Base-by-base conservation (phyloP, 306 rosid species). In the Psophocarpus tetragonolobus region DNA sequence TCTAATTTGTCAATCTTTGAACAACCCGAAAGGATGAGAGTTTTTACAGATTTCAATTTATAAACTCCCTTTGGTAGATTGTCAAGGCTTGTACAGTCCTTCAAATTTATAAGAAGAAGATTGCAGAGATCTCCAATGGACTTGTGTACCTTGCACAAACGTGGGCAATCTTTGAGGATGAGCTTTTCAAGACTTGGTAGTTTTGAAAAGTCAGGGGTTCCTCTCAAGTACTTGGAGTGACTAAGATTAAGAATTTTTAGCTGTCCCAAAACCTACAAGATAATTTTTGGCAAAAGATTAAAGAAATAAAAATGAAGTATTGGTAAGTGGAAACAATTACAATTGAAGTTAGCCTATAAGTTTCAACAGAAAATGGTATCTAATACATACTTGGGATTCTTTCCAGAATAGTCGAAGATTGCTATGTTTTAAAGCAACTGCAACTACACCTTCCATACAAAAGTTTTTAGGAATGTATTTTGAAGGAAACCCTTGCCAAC, bases 11-110 rank as follows among this genome's bases (percentile, higher is more conserved):
- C 76, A 15, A 88, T 63, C 27, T 39, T 79, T 12, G 66, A 77
- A 81, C 82, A 78, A 5, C 90, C 88, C 18, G 81, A 81, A 41
- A 86, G 60, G 48, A 82, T 73, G 6, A 86, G 84, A 50, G 82
- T 77, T 64, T 77, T 18, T 1, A 88, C 9, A 32, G 78, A 68
- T 27, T 79, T 78, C 47, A 85, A 45, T 80, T 56, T 68, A 27
- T 68, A 78, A 1, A 3, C 9, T 6, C 1, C 11, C 12, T 27
- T 56, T 2, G 76, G 82, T 12, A 68, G 61, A 56, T 30, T 62
- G 3, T 6, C 12, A 0, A 68, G 61, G 36, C 15, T 12, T 32
- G 20, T 78, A 48, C 76, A 78, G 14, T 20, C 76, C 50, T 51
- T 71, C 18, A 77, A 47, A 68, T 68, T 68, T 68, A 77, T 10